phyloP scores from a whole-genome alignment of 257 asterid species.

The Agastache rugosa region DNA sequence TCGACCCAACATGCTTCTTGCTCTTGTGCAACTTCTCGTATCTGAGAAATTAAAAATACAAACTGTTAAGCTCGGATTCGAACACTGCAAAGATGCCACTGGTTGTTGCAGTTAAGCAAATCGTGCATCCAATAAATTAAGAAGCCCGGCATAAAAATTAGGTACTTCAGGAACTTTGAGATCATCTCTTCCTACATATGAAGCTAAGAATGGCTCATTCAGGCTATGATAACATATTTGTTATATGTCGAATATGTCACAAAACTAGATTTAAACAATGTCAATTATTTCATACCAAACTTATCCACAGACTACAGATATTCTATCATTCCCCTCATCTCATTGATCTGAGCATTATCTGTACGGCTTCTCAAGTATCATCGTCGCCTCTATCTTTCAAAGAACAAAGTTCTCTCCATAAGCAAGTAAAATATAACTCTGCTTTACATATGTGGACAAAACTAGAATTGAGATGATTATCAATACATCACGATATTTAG shows the following conservation, averaged over 20 bases:
- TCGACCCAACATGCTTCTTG: conserved; percentile 40
- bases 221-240: not conserved
- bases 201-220: not conserved
- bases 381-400: not conserved
- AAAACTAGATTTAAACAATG: not conserved
- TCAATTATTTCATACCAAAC: not conserved
- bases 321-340: not conserved
- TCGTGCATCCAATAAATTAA: not conserved
- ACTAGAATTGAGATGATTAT: not conserved
- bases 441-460: not conserved
- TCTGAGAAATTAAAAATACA: conserved; percentile 37
- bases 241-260: not conserved
- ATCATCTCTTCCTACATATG: not conserved
- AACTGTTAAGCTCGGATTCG: not conserved
- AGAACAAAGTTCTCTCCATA: not conserved
- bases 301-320: not conserved
- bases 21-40: conserved; percentile 62
- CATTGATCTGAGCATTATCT: not conserved
- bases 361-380: no score
- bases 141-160: not conserved
- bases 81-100: not conserved
- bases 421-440: not conserved
- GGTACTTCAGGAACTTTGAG: not conserved
- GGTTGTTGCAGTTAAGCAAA: not conserved
- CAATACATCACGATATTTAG: no score